phyloP scores from a whole-genome alignment of 805 yeast species.

The Saccharomycopsis javanensis region DNA sequence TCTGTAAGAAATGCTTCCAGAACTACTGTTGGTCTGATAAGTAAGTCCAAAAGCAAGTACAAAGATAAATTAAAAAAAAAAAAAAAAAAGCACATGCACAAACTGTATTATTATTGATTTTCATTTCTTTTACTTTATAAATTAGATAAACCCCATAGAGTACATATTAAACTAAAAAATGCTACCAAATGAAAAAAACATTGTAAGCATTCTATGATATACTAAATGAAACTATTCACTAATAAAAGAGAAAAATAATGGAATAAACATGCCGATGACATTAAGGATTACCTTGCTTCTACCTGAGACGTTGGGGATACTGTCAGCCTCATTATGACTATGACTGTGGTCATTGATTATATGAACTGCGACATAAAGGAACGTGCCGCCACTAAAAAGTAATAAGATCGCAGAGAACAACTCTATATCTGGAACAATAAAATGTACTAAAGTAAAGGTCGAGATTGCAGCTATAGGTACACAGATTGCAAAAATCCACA shows the following conservation, averaged over 20 bases:
- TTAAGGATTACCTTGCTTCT: constrained; percentile 1
- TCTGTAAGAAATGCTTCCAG: constrained; percentile 61
- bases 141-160: no score
- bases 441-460: constrained; percentile 34
- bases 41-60: no score
- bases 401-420: constrained; percentile 43
- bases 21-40: constrained; percentile 58
- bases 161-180: background rate
- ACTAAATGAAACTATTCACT: background rate
- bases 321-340: background rate
- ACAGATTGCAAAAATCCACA: constrained; percentile 44
- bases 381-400: constrained; percentile 63
- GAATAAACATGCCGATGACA: constrained; percentile 7
- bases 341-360: constrained; percentile 33
- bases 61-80: background rate
- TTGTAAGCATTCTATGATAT: background rate
- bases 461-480: constrained; percentile 53
- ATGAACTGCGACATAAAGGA: constrained; percentile 61
- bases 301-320: background rate
- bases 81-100: background rate
- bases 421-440: constrained; percentile 19
- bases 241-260: constrained; percentile 3
- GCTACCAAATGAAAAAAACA: background rate
- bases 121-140: no score
- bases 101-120: background rate